Evolutionary conservation across 768 basidiomycete species (phyloP), one percentile per base, ranked within the genome.

Genomic region (Tricholoma furcatifolium): DNA sequence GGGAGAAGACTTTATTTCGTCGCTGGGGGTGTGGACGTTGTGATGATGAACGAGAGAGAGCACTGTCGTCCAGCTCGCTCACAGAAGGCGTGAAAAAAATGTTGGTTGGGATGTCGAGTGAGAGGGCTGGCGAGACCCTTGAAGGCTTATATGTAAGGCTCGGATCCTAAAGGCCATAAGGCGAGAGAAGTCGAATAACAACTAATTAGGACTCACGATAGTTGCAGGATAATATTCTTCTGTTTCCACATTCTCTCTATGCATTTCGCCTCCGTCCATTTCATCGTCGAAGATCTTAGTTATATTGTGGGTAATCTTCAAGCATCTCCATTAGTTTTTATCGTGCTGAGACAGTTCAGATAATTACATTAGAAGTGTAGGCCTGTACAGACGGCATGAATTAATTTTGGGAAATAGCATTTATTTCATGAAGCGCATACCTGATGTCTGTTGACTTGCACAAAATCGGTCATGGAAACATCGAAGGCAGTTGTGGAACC

Each of bases 1-100:
- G 56, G 5, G 63, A 60, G 39, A 66, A 52, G 2, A 64, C 1
- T 24, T 48, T 11, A n/a, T n/a, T n/a, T n/a, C n/a, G n/a, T n/a
- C 58, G 43, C 43, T 27, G 48, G 18, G 53, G 15, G 7, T 17
- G 39, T 41, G 41, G 6, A 4, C 34, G 20, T 27, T 34, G 39
- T 3, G 39, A 24, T 2, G 39, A 53, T 6, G 56, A 38, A 12
- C 57, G 35, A n/a, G 27, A 31, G 18, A 38, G 34, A 5, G 61
- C 20, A 61, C 40, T 21, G 40, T 52, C 35, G 12, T 15, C 21
- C 12, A 42, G 48, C 39, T 43, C 59, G 56, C 36, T 59, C n/a
- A 36, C 55, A 12, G 39, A 43, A 14, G 55, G 53, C 24, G 46
- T 47, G 23, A 48, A 47, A 11, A 55, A 51, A 18, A 51, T 35